Conservation (phyloP, 2,329 filamentous ascomycete genomes). For the Scedosporium apiospermum region DNA sequence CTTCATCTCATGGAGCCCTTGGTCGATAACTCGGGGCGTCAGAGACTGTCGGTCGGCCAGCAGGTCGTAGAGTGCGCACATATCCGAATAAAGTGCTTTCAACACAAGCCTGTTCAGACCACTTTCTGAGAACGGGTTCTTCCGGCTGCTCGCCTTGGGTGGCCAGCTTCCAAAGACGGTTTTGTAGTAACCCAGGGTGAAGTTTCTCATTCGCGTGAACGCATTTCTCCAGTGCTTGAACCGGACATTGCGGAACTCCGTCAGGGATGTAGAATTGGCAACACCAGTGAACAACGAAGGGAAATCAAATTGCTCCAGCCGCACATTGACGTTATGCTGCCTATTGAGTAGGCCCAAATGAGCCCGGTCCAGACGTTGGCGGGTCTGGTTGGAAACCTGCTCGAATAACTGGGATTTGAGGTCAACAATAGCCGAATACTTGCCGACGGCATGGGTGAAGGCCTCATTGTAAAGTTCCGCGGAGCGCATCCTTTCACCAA, state of each 20-base stretch:
- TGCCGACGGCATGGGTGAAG: slow-evolving; percentile 84
- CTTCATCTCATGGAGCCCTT: slow-evolving; percentile 24
- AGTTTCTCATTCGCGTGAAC: slow-evolving; percentile 66
- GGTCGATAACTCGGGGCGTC: slow-evolving; percentile 68
- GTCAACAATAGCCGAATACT: slow-evolving; percentile 63
- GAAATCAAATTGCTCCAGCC: slow-evolving; percentile 84
- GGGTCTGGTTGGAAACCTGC: slow-evolving; percentile 60
- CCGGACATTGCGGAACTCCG: slow-evolving; percentile 66
- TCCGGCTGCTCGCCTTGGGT: slow-evolving; percentile 83
- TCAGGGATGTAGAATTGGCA: slow-evolving; percentile 70
- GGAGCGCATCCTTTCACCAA: slow-evolving; percentile 80
- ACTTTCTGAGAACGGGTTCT: slow-evolving; percentile 77
- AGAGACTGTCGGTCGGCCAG: slow-evolving; percentile 70
- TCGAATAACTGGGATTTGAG: slow-evolving; percentile 60
- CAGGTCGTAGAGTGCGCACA: slow-evolving; percentile 80
- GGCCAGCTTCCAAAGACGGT: slow-evolving; percentile 63
- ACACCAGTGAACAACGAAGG: slow-evolving; percentile 81
- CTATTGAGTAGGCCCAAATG: slow-evolving; percentile 70
- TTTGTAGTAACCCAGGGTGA: slow-evolving; percentile 60
- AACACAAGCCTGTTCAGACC: slow-evolving; percentile 81
- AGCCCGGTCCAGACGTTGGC: slow-evolving; percentile 72
- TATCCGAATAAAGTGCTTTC: slow-evolving; percentile 73
- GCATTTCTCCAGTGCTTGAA: slow-evolving; percentile 77
- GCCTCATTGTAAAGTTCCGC: slow-evolving; percentile 80
- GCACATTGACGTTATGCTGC: slow-evolving; percentile 58